Evolutionary conservation across 371 early-diverging fungal species (phyloP).

Genomic region (Dichotomocladium elegans): DNA sequence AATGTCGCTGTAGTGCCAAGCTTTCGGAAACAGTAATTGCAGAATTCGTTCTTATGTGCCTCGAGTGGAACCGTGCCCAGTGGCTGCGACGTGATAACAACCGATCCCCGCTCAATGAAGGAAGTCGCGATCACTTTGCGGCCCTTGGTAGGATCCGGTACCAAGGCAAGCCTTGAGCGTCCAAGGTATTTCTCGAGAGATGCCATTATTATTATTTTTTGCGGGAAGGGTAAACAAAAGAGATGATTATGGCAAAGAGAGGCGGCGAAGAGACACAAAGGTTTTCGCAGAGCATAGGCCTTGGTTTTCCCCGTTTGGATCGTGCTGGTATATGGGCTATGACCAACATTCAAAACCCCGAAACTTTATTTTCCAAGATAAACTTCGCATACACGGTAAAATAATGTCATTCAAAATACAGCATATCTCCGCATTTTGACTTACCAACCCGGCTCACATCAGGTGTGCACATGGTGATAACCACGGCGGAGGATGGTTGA

Average conservation of each 20-base stretch:
- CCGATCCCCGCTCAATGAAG: conserved; percentile 19
- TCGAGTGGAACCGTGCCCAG: conserved; percentile 34
- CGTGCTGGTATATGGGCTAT: too few relatives aligned
- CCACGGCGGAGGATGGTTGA: too few relatives aligned
- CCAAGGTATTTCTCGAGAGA: conserved; percentile 9
- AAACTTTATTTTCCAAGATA: too few relatives aligned
- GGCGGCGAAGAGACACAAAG: neutral
- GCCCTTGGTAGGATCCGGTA: conserved; percentile 17
- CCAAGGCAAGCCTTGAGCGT: conserved; percentile 8
- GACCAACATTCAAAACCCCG: too few relatives aligned
- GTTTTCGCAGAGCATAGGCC: neutral
- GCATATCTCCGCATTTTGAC: too few relatives aligned
- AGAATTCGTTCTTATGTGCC: conserved; percentile 26
- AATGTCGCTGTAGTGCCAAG: conserved; percentile 9
- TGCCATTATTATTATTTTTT: neutral
- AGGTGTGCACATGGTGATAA: too few relatives aligned
- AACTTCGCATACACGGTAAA: too few relatives aligned
- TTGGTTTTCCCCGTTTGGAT: too few relatives aligned
- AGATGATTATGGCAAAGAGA: neutral
- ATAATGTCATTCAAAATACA: too few relatives aligned
- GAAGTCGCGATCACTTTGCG: conserved; percentile 20
- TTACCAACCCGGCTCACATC: too few relatives aligned
- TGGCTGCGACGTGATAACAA: conserved; percentile 41
- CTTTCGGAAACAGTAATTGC: conserved; percentile 43
- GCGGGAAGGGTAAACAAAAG: neutral